A percentile compares a stretch with the other conserved stretches of the same genome.
phyloP scores from a whole-genome alignment of 108 stramenopile genomes.

The Discostella stelligeroides region DNA sequence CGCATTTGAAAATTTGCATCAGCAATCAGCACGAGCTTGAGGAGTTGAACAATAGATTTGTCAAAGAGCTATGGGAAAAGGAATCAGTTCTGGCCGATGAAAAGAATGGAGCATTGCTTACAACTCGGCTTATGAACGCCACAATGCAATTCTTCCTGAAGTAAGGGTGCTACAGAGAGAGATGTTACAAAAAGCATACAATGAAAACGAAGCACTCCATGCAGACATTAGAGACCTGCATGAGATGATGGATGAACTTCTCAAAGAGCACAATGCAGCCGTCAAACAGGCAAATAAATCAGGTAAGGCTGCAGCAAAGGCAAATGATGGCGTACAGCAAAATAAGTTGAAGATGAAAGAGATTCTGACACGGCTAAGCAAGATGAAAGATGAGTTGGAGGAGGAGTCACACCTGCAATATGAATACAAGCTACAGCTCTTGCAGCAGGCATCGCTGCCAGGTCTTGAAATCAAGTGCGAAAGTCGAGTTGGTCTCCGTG shows the following conservation, averaged over 20 bases:
- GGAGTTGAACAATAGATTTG: conserved; percentile 1
- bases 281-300: conserved; percentile 5
- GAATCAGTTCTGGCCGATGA: conserved; percentile 1
- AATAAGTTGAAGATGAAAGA: not conserved
- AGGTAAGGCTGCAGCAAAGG: not conserved
- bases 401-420: too few species aligned
- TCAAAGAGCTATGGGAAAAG: conserved; percentile 7
- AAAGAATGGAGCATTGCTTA: conserved; percentile 13
- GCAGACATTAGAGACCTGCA: not conserved
- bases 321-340: conserved; percentile 1
- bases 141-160: too few species aligned
- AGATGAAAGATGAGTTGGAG: too few species aligned
- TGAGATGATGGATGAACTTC: not conserved
- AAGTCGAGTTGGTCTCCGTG: too few species aligned
- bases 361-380: too few species aligned
- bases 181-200: conserved; percentile 4
- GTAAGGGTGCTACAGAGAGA: too few species aligned
- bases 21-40: conserved; percentile 3
- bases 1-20: too few species aligned
- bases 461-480: too few species aligned
- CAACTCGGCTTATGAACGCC: too few species aligned
- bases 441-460: too few species aligned
- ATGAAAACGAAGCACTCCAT: not conserved
- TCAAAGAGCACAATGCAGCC: not conserved
- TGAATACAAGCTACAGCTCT: too few species aligned